A percentile compares a stretch with the other conserved stretches of the same genome.
Conservation (phyloP, 345 rosid genomes). For the Litchi chinensis region DNA sequence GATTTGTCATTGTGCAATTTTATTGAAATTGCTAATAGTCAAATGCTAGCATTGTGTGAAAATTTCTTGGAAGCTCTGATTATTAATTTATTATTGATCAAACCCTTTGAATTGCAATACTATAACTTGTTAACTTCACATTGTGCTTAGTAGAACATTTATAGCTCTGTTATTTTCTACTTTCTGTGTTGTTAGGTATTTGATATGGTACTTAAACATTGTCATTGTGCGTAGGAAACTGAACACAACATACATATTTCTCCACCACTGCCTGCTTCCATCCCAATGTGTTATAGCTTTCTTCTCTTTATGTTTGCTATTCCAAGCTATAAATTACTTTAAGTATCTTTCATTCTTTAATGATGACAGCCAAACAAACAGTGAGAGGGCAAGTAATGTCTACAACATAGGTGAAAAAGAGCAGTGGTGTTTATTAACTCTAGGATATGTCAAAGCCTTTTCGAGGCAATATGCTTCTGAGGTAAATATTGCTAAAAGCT, state of each 20-base stretch:
- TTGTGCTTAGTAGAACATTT: background rate
- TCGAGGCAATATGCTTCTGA: constrained; percentile 94
- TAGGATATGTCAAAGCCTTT: constrained; percentile 84
- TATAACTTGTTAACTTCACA: background rate
- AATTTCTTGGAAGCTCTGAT: background rate
- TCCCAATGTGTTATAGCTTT: background rate
- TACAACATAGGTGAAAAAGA: constrained; percentile 74
- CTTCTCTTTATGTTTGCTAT: background rate
- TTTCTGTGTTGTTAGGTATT: background rate
- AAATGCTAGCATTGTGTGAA: background rate
- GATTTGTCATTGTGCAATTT: background rate
- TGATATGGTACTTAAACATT: constrained; percentile 12
- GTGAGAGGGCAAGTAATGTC: constrained; percentile 30
- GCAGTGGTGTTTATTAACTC: constrained; percentile 93
- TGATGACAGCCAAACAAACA: constrained; percentile 52
- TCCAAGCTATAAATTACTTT: background rate
- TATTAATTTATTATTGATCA: no score
- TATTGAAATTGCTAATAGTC: background rate
- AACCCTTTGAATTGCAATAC: background rate
- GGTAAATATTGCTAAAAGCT: constrained; percentile 44
- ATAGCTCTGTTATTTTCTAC: background rate
- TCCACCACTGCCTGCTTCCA: no score
- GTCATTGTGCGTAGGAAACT: background rate
- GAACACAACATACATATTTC: no score
- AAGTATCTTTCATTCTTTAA: constrained; percentile 10